Evolutionary conservation across 192 early-diverging fungal species (phyloP), one percentile per base, ranked within the genome.

Genomic region (Backusella tuberculispora): DNA sequence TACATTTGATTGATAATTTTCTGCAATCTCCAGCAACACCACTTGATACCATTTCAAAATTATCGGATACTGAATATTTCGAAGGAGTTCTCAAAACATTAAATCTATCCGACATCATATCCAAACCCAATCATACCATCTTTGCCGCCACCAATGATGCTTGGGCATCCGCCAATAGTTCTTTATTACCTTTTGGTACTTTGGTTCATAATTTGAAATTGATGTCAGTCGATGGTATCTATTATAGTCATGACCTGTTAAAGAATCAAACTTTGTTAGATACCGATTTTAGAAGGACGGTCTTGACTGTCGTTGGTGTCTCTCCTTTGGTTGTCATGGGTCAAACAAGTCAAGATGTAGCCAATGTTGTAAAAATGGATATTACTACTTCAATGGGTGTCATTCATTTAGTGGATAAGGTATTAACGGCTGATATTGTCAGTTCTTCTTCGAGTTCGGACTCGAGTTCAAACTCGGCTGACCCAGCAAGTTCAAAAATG

Each of bases 121-220:
- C 66, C 6, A 34, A 40, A 34, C 38, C 45, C 19, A 66, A 69
- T 6, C 44, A 46, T 3, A 75, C 74, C 6, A 69, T 75, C n/a
- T 69, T 69, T 42, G 66, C 66, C 13, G 66, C 66, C 17, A 42
- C 43, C 21, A 75, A 75, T n/a, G 66, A n/a, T 1, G 60, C 72
- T 0, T 65, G 72, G 63, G 50, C 21, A n/a, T 21, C 21, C 4
- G 6, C 43, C 40, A 53, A 53, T 41, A 50, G 53, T 14, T 17
- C 29, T 21, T 44, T 6, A 3, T 42, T 69, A 34, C 74, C 47
- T 5, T 53, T 60, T 60, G 74, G 48, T 40, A 75, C 67, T 1
- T 13, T 75, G 21, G 34, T 75, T 12, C 65, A 67, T 24, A 66
- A 75, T 42, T 21, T 69, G 3, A 75, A 75, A 24, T 75, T 68